These are phyloP conservation scores for Thalassiosira exigua DNA, from an alignment of 352 stramenopile species.

Conservation along the genomic window DNA sequence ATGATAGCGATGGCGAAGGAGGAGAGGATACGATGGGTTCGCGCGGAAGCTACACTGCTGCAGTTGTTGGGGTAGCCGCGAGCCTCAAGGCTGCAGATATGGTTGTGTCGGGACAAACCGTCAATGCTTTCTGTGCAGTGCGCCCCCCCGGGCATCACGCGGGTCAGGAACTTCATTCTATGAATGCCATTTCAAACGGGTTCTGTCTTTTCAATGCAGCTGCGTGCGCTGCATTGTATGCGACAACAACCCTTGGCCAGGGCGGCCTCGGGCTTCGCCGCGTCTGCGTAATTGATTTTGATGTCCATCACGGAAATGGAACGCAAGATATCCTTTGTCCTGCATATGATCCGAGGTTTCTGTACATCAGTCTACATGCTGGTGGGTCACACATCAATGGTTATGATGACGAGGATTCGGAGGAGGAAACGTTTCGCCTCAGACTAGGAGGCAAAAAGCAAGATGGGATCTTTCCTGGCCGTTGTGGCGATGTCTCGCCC, in stretches of 20 bases:
- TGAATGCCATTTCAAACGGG: constrained; percentile 89
- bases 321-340: constrained; percentile 86
- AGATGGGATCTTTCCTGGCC: constrained; percentile 82
- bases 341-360: constrained; percentile 82
- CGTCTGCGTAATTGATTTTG: constrained; percentile 97
- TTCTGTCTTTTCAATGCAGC: constrained; percentile 99
- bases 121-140: constrained; percentile 96
- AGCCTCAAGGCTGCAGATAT: constrained; percentile 87
- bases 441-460: constrained; percentile 56
- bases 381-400: constrained; percentile 81
- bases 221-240: constrained; percentile 95
- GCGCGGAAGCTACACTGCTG: constrained; percentile 78
- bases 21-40: constrained; percentile 84
- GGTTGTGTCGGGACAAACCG: constrained; percentile 89
- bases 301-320: constrained; percentile 90
- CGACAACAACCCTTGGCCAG: constrained; percentile 87
- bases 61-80: constrained; percentile 72
- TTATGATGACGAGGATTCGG: constrained; percentile 62
- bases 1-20: constrained; percentile 80
- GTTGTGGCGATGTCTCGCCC: constrained; percentile 79
- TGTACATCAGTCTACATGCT: constrained; percentile 85
- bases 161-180: constrained; percentile 91
- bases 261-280: constrained; percentile 89
- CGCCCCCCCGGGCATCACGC: constrained; percentile 97
- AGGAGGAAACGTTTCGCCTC: constrained; percentile 57